Conservation (phyloP, 2,329 filamentous ascomycete species). For the Corynespora cassiicola region DNA sequence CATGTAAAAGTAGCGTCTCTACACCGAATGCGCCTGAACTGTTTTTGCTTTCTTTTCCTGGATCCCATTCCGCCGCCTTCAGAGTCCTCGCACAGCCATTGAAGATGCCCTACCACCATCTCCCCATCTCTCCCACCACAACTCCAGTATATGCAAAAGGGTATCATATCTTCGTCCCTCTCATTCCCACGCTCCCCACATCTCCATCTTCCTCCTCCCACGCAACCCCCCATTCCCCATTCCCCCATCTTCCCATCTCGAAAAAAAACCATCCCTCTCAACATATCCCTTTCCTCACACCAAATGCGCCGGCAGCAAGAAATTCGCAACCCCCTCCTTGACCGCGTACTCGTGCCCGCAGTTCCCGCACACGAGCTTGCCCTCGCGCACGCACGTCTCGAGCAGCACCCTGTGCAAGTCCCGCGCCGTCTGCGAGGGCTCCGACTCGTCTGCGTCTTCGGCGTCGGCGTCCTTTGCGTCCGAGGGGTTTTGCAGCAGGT, state of each 20-base stretch:
- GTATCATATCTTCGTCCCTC: slow-evolving; percentile 25
- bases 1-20: too few species aligned
- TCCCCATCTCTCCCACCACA: background rate
- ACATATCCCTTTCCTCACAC: slow-evolving; percentile 57
- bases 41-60: too few species aligned
- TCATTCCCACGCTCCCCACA: background rate
- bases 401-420: slow-evolving; percentile 84
- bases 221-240: background rate
- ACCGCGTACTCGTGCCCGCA: slow-evolving; percentile 95
- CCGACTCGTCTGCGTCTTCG: slow-evolving; percentile 49
- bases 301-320: slow-evolving; percentile 89
- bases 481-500: slow-evolving; percentile 30
- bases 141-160: slow-evolving; percentile 20
- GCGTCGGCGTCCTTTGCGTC: slow-evolving; percentile 5
- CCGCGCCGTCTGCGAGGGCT: slow-evolving; percentile 68
- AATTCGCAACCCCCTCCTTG: slow-evolving; percentile 96
- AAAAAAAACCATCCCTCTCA: too few species aligned
- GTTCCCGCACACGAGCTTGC: slow-evolving; percentile 86
- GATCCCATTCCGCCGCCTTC: slow-evolving; percentile 1
- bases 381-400: slow-evolving; percentile 88
- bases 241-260: background rate
- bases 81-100: background rate
- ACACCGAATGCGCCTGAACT: too few species aligned
- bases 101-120: slow-evolving; percentile 1
- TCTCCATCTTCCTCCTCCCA: slow-evolving; percentile 5